A percentile compares a stretch with the other conserved stretches of the same genome.
phyloP scores from a whole-genome alignment of 2,329 filamentous ascomycete genomes.

The Penicillium carneum region DNA sequence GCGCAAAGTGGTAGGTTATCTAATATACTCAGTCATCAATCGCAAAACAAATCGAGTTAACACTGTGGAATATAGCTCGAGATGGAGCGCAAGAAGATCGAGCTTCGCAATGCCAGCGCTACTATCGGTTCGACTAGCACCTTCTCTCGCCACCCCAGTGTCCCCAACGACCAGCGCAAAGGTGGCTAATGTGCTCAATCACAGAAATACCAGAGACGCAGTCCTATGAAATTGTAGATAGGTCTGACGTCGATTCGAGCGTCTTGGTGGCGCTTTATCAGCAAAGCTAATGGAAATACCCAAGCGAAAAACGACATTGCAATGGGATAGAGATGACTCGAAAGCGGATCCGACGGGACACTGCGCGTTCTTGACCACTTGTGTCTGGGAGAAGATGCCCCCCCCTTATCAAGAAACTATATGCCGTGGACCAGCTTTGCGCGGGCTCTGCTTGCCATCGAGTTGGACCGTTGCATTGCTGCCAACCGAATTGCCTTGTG shows the following conservation, averaged over 20 bases:
- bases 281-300: slow-evolving; percentile 30
- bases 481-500: slow-evolving; percentile 4
- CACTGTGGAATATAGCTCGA: slow-evolving; percentile 45
- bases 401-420: slow-evolving; percentile 2
- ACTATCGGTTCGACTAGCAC: slow-evolving; percentile 45
- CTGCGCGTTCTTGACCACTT: slow-evolving; percentile 4
- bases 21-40: not conserved
- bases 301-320: slow-evolving; percentile 14
- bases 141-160: slow-evolving; percentile 31
- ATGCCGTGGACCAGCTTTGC: slow-evolving; percentile 4
- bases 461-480: slow-evolving; percentile 9
- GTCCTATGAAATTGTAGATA: slow-evolving; percentile 11
- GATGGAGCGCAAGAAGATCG: slow-evolving; percentile 59
- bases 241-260: slow-evolving; percentile 23
- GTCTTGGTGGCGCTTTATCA: slow-evolving; percentile 63
- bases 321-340: slow-evolving; percentile 13
- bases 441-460: not conserved
- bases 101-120: slow-evolving; percentile 53
- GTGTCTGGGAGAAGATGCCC: not conserved
- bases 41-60: slow-evolving; percentile 12
- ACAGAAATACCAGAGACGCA: not conserved
- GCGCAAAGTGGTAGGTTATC: slow-evolving; percentile 57
- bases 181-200: slow-evolving; percentile 28
- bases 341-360: slow-evolving; percentile 4
- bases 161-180: slow-evolving; percentile 34